Percentiles rank a stretch among this genome's conserved stretches.
Evolutionary conservation across 768 basidiomycete genomes (phyloP).

Genomic region (Lactarius vividus): DNA sequence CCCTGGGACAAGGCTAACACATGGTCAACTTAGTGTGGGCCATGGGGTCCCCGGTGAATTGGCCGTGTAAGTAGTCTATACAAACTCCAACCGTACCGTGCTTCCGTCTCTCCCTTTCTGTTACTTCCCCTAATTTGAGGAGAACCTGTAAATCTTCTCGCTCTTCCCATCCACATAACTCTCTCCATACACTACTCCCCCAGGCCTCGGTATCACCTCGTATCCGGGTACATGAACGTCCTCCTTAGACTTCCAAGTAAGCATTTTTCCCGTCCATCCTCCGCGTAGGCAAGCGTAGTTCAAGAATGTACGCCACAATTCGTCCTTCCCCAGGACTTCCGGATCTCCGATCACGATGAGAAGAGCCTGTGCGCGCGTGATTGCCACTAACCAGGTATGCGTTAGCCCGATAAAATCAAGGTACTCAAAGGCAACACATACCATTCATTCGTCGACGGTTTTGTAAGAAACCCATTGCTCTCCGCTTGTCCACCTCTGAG

Average conservation of each 20-base stretch:
- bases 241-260: conserved; percentile 47
- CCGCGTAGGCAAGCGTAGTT: conserved; percentile 53
- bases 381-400: conserved; percentile 43
- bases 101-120: not conserved
- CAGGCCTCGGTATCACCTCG: not conserved
- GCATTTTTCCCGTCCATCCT: conserved; percentile 53
- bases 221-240: not conserved
- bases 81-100: not conserved
- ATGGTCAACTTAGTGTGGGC: no score
- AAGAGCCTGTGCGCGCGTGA: conserved; percentile 60
- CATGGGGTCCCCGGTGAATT: no score
- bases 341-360: conserved; percentile 62
- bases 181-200: conserved; percentile 1
- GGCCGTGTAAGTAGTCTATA: not conserved
- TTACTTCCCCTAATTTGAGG: not conserved
- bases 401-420: not conserved
- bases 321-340: conserved; percentile 55
- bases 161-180: conserved; percentile 14
- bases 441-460: conserved; percentile 35
- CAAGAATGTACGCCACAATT: conserved; percentile 59
- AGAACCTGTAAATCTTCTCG: conserved; percentile 1
- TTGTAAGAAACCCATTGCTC: conserved; percentile 33
- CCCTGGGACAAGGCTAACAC: no score
- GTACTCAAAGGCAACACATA: conserved; percentile 3
- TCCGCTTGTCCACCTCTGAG: conserved; percentile 31